phyloP scores from a whole-genome alignment of 768 basidiomycete species.

The Pulveroboletus sp. region DNA sequence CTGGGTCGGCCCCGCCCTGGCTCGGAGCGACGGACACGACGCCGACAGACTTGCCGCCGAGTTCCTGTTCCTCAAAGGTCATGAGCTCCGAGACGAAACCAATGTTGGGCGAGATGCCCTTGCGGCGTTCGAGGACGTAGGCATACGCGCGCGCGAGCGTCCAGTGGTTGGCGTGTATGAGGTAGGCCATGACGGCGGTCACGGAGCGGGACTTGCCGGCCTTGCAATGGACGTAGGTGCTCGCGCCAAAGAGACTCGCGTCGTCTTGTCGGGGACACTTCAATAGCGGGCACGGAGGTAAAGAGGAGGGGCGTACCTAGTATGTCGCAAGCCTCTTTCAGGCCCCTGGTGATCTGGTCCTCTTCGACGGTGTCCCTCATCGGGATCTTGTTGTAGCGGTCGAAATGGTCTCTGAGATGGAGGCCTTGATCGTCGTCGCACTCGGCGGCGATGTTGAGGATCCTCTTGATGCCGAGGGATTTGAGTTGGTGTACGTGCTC shows the following conservation, averaged over 20 bases:
- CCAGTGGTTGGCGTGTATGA: conserved; percentile 98
- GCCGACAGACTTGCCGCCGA: conserved; percentile 48
- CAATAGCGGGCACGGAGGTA: neutral
- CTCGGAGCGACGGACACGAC: conserved; percentile 17
- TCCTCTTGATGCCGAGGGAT: conserved; percentile 74
- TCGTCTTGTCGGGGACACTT: conserved; percentile 56
- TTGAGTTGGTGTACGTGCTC: conserved; percentile 76
- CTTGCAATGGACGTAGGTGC: conserved; percentile 95
- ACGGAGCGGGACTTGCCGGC: conserved; percentile 95
- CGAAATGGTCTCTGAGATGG: conserved; percentile 63
- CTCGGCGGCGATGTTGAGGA: conserved; percentile 89
- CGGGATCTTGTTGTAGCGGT: conserved; percentile 80
- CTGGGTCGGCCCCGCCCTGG: conserved; percentile 17
- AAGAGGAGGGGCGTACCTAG: conserved; percentile 57
- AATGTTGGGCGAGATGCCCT: conserved; percentile 95
- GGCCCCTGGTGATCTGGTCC: conserved; percentile 75
- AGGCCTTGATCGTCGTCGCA: conserved; percentile 84
- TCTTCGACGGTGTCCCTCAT: conserved; percentile 97
- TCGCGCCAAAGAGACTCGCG: conserved; percentile 80
- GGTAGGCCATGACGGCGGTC: conserved; percentile 94
- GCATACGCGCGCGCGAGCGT: conserved; percentile 86
- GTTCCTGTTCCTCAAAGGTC: conserved; percentile 93
- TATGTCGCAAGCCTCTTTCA: conserved; percentile 81
- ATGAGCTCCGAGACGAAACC: conserved; percentile 97
- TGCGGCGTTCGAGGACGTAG: conserved; percentile 88